These are phyloP conservation scores for Hygrophoropsis aurantiaca DNA, from an alignment of 768 basidiomycete species.

Conservation along the genomic window DNA sequence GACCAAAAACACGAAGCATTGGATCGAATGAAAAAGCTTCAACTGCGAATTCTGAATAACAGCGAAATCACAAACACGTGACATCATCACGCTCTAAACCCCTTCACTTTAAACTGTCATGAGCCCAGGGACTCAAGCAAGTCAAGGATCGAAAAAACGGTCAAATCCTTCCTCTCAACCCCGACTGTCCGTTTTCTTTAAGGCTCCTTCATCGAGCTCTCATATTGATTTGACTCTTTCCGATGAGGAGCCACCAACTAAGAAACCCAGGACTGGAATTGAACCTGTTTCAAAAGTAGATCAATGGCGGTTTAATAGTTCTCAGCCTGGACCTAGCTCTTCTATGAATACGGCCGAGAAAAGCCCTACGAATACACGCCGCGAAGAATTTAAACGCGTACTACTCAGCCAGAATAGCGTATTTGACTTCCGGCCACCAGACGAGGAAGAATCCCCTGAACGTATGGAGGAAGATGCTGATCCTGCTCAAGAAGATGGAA, in stretches of 20 bases:
- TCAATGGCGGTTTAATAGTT: conserved; percentile 47
- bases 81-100: not conserved
- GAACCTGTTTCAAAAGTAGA: conserved; percentile 24
- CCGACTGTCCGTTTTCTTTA: conserved; percentile 45
- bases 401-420: conserved; percentile 47
- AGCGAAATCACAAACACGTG: conserved; percentile 22
- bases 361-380: conserved; percentile 45
- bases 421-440: conserved; percentile 24
- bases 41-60: not conserved
- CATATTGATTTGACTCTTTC: conserved; percentile 58
- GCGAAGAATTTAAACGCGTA: conserved; percentile 51
- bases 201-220: conserved; percentile 9
- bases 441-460: conserved; percentile 15
- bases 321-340: conserved; percentile 4
- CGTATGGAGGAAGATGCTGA: conserved; percentile 14
- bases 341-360: conserved; percentile 13
- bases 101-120: not conserved
- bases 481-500: conserved; percentile 22
- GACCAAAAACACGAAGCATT: not conserved
- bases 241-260: conserved; percentile 29
- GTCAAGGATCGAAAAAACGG: too few species aligned
- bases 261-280: conserved; percentile 24
- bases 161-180: conserved; percentile 26
- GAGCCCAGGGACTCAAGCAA: not conserved
- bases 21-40: not conserved